Base-by-base conservation (phyloP, 2,329 filamentous ascomycete genomes). In the Fusarium robinianum region DNA sequence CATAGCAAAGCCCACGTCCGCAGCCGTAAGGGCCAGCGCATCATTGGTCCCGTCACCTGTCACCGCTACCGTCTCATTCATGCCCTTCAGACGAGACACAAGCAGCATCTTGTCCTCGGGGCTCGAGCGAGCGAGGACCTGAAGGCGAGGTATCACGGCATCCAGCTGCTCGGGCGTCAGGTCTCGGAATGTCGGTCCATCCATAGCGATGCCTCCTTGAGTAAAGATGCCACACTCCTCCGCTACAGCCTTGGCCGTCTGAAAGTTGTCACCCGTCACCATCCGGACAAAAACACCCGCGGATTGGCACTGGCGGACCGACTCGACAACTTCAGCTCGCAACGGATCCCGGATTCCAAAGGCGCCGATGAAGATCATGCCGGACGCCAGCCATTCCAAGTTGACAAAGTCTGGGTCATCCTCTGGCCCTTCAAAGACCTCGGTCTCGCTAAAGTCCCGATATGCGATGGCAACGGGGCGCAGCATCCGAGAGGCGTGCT, bases 391-490 rank as follows among this genome's bases (percentile, higher is more conserved):
- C 65, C 67, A 69, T 47, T 69, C 66, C 10, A 71, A 45, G 22
- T 69, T 67, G 12, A 67, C 54, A n/a, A 58, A 49, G 5, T 64
- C 63, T 1, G 64, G 63, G 6, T 68, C 64, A 21, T 70, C 65
- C 5, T 61, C 60, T 5, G 62, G 57, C 21, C 77, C 62, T 8
- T 80, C 85, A 38, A 85, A 77, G 15, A 75, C 77, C 17, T 88
- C 87, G 78, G 84, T 87, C 45, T 72, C 74, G 18, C 83, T 77
- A 46, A 87, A 90, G 53, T 94, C 88, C 31, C 80, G 78, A 66
- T 88, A 90, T 5, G 87, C 76, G 51, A 91, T 75, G 12, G 81
- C 87, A 40, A 92, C 90, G 1, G 87, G 90, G 33, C 88, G 82
- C 9, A 92, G 77, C 43, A 85, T 87, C 7, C 81, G 78, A 6